Evolutionary conservation across 1,284 basidiomycete species (phyloP), one percentile per base, ranked within the genome.

Genomic region (Wallemia ichthyophaga): DNA sequence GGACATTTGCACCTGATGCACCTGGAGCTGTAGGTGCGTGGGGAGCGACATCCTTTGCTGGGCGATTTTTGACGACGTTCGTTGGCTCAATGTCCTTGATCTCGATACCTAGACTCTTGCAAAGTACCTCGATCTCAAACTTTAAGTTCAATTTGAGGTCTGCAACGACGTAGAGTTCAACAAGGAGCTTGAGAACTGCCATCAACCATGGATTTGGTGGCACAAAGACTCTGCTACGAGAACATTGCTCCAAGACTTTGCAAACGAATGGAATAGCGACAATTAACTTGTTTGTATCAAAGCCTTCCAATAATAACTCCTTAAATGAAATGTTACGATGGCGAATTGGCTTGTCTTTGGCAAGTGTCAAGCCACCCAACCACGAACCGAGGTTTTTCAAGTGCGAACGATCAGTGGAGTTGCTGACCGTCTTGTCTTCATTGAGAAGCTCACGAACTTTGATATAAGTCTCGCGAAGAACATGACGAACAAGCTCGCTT

Each of bases 191-290:
- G 64, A 98, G 75, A 62, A 98, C 84, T 0, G 85, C 91, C 82
- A 94, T 89, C 60, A 99, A 72, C 94, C 94, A 99, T 1, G 94
- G 94, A 70, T 98, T 99, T 25, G 94, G 94, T 19, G 86, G 83
- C 66, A 78, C 81, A 78, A 98, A 99, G 32, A 98, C 85, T 62
- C 76, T 81, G 54, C 89, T 95, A 67, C 82, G 80, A 59, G 81
- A 76, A 65, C 86, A 91, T 58, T 86, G 85, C 67, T 91, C 86
- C 59, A 99, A 77, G 2, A 92, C 83, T 71, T 95, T 96, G 79
- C 91, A 96, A 27, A 98, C 86, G 69, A 98, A 99, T 0, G 94
- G 91, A 62, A 99, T 95, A 9, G 91, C 89, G 17, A 96, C 85
- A 57, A 92, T 80, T 56, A 96, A 76, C 57, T 91, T 80, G 61